Conservation (phyloP, 2,329 filamentous ascomycete genomes). For the Cyphellophora attinorum region DNA sequence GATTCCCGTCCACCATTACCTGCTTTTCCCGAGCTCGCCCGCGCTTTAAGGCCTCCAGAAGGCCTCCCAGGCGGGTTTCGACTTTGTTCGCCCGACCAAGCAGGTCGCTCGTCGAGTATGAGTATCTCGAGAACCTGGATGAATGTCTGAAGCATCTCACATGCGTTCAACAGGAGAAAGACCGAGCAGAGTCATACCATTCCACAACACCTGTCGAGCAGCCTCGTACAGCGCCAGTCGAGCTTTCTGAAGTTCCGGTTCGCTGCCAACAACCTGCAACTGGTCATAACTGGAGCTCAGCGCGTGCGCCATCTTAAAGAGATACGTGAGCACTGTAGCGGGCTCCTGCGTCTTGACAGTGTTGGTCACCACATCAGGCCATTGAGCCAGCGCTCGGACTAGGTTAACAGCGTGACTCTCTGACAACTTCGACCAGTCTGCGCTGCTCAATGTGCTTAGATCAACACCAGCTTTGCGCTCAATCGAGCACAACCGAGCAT, state of each 20-base stretch:
- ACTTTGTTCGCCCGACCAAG: too few species aligned
- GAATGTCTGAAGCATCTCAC: too few species aligned
- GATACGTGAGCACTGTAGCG: conserved; percentile 54
- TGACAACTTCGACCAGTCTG: conserved; percentile 51
- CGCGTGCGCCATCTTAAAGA: conserved; percentile 58
- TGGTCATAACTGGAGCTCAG: conserved; percentile 54
- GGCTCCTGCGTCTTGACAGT: conserved; percentile 59
- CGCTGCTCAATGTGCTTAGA: conserved; percentile 38
- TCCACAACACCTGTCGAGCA: conserved; percentile 54
- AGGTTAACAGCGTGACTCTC: conserved; percentile 55
- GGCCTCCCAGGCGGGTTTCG: too few species aligned
- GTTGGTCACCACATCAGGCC: conserved; percentile 55
- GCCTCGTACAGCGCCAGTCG: conserved; percentile 53
- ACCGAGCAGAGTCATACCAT: conserved; percentile 57
- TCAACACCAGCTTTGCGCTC: conserved; percentile 45
- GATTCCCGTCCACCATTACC: too few species aligned
- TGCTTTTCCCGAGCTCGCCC: too few species aligned
- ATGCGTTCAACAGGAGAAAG: conserved; percentile 53
- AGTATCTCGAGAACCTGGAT: too few species aligned
- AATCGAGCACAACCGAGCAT: conserved; percentile 50
- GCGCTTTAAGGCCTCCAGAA: too few species aligned
- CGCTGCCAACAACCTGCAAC: conserved; percentile 52
- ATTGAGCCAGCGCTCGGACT: conserved; percentile 52
- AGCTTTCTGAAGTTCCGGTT: conserved; percentile 48
- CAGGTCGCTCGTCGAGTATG: too few species aligned